Evolutionary conservation across 148 eudicot genomes (phyloP).

Genomic region (Rhododendron kiyosumense): DNA sequence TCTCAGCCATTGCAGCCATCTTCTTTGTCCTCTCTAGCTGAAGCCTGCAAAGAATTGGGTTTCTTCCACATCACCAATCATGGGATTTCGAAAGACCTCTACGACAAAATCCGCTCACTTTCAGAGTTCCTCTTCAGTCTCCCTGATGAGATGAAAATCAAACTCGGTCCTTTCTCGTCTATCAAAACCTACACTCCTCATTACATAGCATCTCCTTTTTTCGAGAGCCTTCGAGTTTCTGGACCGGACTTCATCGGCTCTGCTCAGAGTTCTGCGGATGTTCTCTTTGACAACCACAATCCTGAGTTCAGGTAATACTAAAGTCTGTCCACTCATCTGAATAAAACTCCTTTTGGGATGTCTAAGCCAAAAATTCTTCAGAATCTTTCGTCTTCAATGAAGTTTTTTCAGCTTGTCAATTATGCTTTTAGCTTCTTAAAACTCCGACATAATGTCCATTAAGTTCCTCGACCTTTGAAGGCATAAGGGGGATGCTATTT

Average conservation of each 20-base stretch:
- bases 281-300: conserved; percentile 35
- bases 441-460: not conserved
- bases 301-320: conserved; percentile 63
- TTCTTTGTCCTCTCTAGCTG: conserved; percentile 47
- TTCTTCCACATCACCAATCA: conserved; percentile 80
- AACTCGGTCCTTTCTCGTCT: conserved; percentile 67
- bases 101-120: conserved; percentile 32
- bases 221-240: conserved; percentile 69
- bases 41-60: conserved; percentile 87
- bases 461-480: not conserved
- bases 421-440: not conserved
- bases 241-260: conserved; percentile 67
- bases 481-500: not conserved
- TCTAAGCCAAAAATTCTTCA: not conserved
- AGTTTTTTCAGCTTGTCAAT: not conserved
- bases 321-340: not conserved
- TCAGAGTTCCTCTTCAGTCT: conserved; percentile 55
- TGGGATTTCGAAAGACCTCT: conserved; percentile 63
- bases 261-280: conserved; percentile 53
- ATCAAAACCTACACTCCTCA: conserved; percentile 71
- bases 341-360: not conserved
- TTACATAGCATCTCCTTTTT: conserved; percentile 86
- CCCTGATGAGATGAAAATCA: conserved; percentile 56
- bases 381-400: not conserved
- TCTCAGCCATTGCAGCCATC: conserved; percentile 51